A percentile compares a stretch with the other conserved stretches of the same genome.
phyloP scores from a whole-genome alignment of 2,329 filamentous ascomycete species.

The Alternaria burnsii region DNA sequence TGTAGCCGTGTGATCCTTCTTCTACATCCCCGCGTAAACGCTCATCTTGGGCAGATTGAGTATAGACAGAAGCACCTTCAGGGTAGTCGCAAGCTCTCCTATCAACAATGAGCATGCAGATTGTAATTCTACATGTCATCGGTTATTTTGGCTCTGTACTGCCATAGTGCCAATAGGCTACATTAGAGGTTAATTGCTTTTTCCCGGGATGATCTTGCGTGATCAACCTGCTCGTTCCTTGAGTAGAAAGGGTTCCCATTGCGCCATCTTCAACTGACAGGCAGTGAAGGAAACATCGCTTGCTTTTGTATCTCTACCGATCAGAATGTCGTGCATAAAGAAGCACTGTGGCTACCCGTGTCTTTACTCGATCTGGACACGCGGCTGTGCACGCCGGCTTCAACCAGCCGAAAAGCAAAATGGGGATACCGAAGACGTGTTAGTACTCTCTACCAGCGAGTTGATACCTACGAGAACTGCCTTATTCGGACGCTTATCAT shows the following conservation, averaged over 20 bases:
- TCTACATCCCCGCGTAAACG: neutral
- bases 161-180: conserved; percentile 1
- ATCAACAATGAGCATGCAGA: neutral
- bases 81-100: neutral
- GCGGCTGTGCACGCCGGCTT: neutral
- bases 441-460: neutral
- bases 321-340: conserved; percentile 10
- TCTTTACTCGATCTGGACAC: neutral
- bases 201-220: conserved; percentile 4
- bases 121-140: neutral
- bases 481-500: conserved; percentile 3
- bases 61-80: neutral
- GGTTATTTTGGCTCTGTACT: neutral
- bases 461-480: neutral
- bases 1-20: neutral
- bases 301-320: conserved; percentile 3
- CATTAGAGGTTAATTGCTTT: conserved; percentile 1
- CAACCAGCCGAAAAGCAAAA: neutral
- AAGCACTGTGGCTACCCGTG: conserved; percentile 10
- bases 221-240: neutral
- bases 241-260: conserved; percentile 2
- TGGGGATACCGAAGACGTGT: neutral
- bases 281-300: neutral
- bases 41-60: conserved; percentile 3
- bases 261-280: neutral